These are phyloP conservation scores for Mucor ambiguus DNA, from an alignment of 371 early-diverging fungal species.

Conservation along the genomic window DNA sequence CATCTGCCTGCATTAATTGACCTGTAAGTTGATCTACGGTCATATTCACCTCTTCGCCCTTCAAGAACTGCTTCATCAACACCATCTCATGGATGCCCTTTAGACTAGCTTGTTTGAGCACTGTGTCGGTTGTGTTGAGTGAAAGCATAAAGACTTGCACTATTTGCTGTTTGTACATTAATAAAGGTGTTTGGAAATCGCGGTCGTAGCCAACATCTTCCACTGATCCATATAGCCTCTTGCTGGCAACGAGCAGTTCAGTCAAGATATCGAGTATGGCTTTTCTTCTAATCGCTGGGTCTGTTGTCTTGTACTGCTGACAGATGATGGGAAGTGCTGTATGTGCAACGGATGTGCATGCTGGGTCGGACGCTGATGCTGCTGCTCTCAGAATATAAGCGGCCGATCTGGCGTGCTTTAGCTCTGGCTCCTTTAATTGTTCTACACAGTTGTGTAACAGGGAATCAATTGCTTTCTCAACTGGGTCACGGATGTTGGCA, in stretches of 20 bases:
- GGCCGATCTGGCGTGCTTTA: constrained; percentile 67
- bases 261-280: constrained; percentile 60
- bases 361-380: constrained; percentile 70
- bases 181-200: constrained; percentile 61
- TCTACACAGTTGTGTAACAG: constrained; percentile 63
- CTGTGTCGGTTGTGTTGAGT: constrained; percentile 36
- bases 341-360: constrained; percentile 61
- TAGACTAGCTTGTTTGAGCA: constrained; percentile 56
- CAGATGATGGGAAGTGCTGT: constrained; percentile 52
- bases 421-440: constrained; percentile 65
- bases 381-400: constrained; percentile 63
- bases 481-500: constrained; percentile 51
- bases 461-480: constrained; percentile 61
- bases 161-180: constrained; percentile 54
- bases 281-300: constrained; percentile 54
- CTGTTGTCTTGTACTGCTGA: constrained; percentile 44
- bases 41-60: constrained; percentile 48
- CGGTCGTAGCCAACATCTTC: constrained; percentile 41
- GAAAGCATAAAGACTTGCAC: constrained; percentile 30
- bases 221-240: constrained; percentile 56
- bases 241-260: constrained; percentile 60
- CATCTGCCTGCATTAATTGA: constrained; percentile 17
- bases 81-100: constrained; percentile 64
- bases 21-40: constrained; percentile 26
- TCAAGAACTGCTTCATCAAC: constrained; percentile 63